Evolutionary conservation across 345 rosid species (phyloP), one percentile per base, ranked within the genome.

Genomic region (Physaria fendleri): DNA sequence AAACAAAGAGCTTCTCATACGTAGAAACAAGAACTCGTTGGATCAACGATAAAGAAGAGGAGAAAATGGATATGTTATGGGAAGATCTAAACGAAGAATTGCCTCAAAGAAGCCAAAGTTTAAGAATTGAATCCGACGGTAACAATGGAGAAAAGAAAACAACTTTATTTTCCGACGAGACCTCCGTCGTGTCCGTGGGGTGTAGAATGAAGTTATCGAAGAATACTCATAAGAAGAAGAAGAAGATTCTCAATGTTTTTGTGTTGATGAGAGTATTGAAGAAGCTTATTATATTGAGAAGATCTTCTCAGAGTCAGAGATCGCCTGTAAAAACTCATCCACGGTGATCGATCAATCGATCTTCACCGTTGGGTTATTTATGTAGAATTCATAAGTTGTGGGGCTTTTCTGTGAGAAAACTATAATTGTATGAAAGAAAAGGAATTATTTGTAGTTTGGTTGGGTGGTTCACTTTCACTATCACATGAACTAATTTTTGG

Each of bases 1-100:
- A 54, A 22, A 48, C 74, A 7, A 76, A 62, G 72, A 79, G 82
- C 44, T 68, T 72, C 29, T 75, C 87, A 1, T 45, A 59, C 41
- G 43, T 27, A 17, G 79, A 69, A 49, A 55, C 20, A 22, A 62
- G 55, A 56, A 69, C 64, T 18, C 46, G 38, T 45, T 61, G 53
- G 51, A 38, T 25, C 2, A 72, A 75, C 3, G 71, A 75, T 0
- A 69, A 59, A 12, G 35, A 56, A 44, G 85, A 71, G 45, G 86
- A 90, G 42, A 83, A 72, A 71, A 85, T 87, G 95, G 97, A 90
- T 71, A 53, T 80, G 76, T 46, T 90, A 47, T 90, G 97, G 97
- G 97, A 90, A 57, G 85, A 87, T 71, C 85, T 90, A 58, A 87
- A 87, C 45, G 83, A 84, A 52, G 93, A 85, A 11, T 34, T 79